Percentiles rank a stretch among this genome's conserved stretches.
Conservation (phyloP, 352 stramenopile species). For the Phytophthora hybrid region DNA sequence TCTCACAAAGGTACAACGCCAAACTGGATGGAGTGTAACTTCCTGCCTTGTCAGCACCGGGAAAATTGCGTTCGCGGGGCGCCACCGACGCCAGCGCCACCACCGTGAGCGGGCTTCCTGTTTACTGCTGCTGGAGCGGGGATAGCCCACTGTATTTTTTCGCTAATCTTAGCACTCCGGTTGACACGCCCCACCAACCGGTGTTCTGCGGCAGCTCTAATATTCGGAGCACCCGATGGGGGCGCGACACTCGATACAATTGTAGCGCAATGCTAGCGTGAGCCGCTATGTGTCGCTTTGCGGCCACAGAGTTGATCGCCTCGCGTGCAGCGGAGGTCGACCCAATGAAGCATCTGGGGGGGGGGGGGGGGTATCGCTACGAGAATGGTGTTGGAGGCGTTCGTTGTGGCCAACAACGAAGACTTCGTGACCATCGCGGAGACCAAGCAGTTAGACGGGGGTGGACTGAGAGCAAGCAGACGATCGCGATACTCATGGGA, state of each 20-base stretch:
- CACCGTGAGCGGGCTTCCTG: slow-evolving; percentile 5
- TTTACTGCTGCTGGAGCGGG: slow-evolving; percentile 1
- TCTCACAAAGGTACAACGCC: slow-evolving; percentile 27
- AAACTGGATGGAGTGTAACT: slow-evolving; percentile 20
- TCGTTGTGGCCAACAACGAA: no score
- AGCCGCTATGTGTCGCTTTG: no score
- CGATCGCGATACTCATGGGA: no score
- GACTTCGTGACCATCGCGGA: no score
- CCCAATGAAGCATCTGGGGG: no score
- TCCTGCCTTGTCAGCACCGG: background rate
- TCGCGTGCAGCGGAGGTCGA: no score
- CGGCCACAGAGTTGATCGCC: no score
- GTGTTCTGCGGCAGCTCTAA: background rate
- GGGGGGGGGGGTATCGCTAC: no score
- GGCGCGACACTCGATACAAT: background rate
- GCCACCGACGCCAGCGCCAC: background rate
- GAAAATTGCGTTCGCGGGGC: slow-evolving; percentile 30
- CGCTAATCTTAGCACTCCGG: background rate
- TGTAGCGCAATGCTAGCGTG: slow-evolving; percentile 6
- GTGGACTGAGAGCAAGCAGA: no score
- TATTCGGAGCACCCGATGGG: slow-evolving; percentile 16
- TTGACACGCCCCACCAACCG: background rate
- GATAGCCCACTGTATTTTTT: background rate
- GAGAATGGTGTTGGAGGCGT: no score
- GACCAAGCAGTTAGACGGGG: no score